These are phyloP conservation scores for Monosporascus sp. DNA, from an alignment of 2,329 filamentous ascomycete genomes.

Conservation along the genomic window DNA sequence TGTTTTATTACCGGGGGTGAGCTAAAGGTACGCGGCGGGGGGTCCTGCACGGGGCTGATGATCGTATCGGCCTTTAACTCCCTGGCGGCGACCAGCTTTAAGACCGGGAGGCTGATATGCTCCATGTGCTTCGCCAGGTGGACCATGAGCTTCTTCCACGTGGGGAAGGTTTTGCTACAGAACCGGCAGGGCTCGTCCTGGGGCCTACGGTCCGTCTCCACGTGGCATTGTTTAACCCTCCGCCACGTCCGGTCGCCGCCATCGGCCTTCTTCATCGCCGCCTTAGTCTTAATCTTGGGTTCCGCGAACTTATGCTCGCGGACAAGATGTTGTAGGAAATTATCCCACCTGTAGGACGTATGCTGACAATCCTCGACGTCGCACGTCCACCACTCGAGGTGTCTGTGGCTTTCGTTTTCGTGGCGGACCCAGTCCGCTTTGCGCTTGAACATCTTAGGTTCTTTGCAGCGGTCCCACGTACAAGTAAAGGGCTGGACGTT, in stretches of 20 bases:
- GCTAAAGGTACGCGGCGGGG: slow-evolving; percentile 34
- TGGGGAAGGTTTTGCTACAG: slow-evolving; percentile 73
- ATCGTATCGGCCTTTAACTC: slow-evolving; percentile 57
- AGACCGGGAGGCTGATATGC: slow-evolving; percentile 76
- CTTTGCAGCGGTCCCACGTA: slow-evolving; percentile 76
- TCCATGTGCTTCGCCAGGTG: slow-evolving; percentile 95
- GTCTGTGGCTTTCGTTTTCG: slow-evolving; percentile 85
- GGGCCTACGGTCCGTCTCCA: slow-evolving; percentile 59
- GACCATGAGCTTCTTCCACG: slow-evolving; percentile 92
- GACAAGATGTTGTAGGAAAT: slow-evolving; percentile 88
- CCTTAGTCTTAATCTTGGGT: slow-evolving; percentile 72
- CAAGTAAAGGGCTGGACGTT: slow-evolving; percentile 92
- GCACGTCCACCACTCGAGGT: slow-evolving; percentile 88
- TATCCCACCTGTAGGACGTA: slow-evolving; percentile 80
- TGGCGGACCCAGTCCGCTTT: slow-evolving; percentile 96
- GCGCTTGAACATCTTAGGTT: slow-evolving; percentile 87
- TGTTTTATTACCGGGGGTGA: slow-evolving; percentile 27
- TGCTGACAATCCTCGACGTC: slow-evolving; percentile 76
- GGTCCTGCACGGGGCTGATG: slow-evolving; percentile 62
- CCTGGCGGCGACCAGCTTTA: slow-evolving; percentile 51
- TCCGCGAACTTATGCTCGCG: slow-evolving; percentile 85
- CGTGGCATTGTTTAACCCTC: slow-evolving; percentile 72
- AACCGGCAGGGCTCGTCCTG: slow-evolving; percentile 80
- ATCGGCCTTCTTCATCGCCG: slow-evolving; percentile 55
- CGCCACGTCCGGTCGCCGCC: slow-evolving; percentile 64